phyloP scores from a whole-genome alignment of 345 rosid genomes.

The Acer saccharum region DNA sequence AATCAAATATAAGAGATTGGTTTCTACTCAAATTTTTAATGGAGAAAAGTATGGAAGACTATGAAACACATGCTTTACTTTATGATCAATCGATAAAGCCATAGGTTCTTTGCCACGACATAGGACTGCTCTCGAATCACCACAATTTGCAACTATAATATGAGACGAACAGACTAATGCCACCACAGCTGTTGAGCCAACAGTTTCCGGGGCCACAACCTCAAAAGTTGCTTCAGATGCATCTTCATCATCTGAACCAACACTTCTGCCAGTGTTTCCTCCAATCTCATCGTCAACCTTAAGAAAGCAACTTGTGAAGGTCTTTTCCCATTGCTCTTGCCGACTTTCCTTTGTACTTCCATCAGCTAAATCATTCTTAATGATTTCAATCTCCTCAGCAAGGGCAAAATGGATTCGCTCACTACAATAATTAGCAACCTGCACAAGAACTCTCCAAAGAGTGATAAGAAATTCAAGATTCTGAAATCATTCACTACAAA shows the following conservation, averaged over 20 bases:
- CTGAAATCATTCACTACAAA: conserved; percentile 13
- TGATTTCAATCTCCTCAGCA: conserved; percentile 64
- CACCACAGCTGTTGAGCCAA: conserved; percentile 95
- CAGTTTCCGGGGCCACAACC: conserved; percentile 85
- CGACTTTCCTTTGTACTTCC: conserved; percentile 45
- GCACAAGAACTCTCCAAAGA: conserved; percentile 44
- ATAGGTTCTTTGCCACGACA: conserved; percentile 82
- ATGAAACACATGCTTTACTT: conserved; percentile 45
- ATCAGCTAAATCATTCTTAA: conserved; percentile 42
- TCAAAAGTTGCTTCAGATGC: conserved; percentile 38
- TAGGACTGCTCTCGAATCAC: conserved; percentile 92
- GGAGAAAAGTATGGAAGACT: background rate
- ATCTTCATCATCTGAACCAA: conserved; percentile 30
- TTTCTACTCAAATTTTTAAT: conserved; percentile 8
- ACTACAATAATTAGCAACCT: conserved; percentile 94
- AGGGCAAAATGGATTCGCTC: conserved; percentile 72
- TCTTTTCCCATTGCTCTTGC: conserved; percentile 73
- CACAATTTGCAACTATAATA: conserved; percentile 86
- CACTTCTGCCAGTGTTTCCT: conserved; percentile 48
- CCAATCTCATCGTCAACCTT: conserved; percentile 82
- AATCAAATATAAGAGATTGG: conserved; percentile 6
- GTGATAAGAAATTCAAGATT: conserved; percentile 21
- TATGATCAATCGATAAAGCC: conserved; percentile 85
- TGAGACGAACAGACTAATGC: conserved; percentile 91
- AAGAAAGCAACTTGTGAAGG: conserved; percentile 68